Evolutionary conservation across 2,329 filamentous ascomycete species (phyloP).

Genomic region (Aspergillus calidoustus): DNA sequence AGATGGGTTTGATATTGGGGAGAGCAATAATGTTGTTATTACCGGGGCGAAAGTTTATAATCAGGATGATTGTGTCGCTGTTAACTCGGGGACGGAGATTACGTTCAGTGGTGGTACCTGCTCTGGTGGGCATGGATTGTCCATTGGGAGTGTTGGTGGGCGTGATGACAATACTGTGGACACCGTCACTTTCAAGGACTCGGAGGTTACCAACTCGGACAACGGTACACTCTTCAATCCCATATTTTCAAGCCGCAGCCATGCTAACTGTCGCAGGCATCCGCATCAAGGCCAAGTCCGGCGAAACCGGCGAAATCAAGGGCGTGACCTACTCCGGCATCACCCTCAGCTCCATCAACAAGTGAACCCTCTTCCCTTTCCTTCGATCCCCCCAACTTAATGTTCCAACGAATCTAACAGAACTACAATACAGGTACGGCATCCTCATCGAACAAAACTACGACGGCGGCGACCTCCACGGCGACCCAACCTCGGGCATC

Average conservation of each 20-base stretch:
- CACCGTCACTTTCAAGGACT: conserved; percentile 56
- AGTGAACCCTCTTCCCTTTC: no score
- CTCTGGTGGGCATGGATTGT: conserved; percentile 56
- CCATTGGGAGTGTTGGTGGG: conserved; percentile 64
- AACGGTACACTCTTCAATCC: conserved; percentile 46
- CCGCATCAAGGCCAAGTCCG: conserved; percentile 62
- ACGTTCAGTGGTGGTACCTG: conserved; percentile 36
- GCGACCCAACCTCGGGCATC: conserved; percentile 43
- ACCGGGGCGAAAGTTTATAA: conserved; percentile 58
- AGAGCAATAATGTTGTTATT: conserved; percentile 56
- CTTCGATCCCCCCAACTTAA: no score
- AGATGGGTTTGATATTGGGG: conserved; percentile 47
- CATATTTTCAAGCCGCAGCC: not conserved
- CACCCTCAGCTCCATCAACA: conserved; percentile 24
- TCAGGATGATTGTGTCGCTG: conserved; percentile 64
- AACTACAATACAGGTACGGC: no score
- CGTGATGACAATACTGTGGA: conserved; percentile 60
- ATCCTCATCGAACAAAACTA: conserved; percentile 66
- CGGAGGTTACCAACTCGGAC: conserved; percentile 55
- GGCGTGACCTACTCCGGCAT: conserved; percentile 59
- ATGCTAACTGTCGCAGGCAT: conserved; percentile 32
- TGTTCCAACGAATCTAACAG: no score
- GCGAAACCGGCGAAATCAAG: conserved; percentile 56
- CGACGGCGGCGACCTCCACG: conserved; percentile 51
- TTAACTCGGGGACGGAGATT: conserved; percentile 58